Evolutionary conservation across 140 eudicot species (phyloP).

Genomic region (Stevia rebaudiana): DNA sequence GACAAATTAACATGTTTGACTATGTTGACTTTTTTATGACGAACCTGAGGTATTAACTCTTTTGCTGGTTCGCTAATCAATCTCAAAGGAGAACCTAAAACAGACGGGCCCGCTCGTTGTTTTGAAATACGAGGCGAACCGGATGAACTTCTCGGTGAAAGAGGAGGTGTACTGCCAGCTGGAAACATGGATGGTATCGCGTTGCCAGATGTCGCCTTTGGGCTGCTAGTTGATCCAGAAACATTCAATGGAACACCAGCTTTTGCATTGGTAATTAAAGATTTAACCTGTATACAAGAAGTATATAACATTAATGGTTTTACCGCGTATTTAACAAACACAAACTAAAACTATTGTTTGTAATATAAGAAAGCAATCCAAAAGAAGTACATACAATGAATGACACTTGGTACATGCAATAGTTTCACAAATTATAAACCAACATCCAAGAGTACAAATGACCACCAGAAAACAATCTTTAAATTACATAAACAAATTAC

Average conservation of each 20-base stretch:
- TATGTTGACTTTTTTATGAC: constrained; percentile 2
- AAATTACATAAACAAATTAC: not conserved
- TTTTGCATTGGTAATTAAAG: constrained; percentile 74
- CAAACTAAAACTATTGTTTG: not conserved
- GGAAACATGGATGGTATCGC: constrained; percentile 87
- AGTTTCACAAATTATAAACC: not conserved
- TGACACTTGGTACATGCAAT: not conserved
- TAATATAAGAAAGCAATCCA: not conserved
- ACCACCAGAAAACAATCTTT: not conserved
- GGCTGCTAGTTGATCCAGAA: constrained; percentile 50
- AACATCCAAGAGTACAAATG: not conserved
- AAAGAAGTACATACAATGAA: not conserved
- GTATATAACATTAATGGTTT: not conserved
- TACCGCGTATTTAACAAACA: not conserved
- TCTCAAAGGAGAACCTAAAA: constrained; percentile 75
- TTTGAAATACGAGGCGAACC: constrained; percentile 82
- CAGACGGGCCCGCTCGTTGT: constrained; percentile 73
- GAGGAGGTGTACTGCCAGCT: constrained; percentile 94
- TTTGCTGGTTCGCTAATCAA: constrained; percentile 69
- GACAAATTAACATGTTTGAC: too few relatives aligned
- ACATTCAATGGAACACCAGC: constrained; percentile 53
- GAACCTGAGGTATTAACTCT: constrained; percentile 89
- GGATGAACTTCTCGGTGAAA: constrained; percentile 91
- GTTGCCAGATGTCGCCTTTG: constrained; percentile 52
- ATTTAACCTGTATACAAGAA: constrained; percentile 51